Conservation (phyloP, 1,139 yeast species). For the Lodderomyces beijingensis region DNA sequence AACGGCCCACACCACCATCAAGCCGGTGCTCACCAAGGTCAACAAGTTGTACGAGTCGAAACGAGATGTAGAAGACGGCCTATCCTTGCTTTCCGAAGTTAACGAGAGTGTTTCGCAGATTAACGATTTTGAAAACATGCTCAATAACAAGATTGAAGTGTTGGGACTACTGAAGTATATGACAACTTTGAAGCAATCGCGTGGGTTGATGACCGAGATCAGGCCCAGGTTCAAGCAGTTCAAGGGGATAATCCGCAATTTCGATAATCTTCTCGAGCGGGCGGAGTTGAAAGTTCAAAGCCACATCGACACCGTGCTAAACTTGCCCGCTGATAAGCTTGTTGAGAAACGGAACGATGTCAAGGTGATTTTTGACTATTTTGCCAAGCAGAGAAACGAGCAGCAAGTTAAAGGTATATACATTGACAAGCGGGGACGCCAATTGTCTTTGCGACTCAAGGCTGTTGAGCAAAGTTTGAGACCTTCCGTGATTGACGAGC, state of each 20-base stretch:
- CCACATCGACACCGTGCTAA: constrained; percentile 22
- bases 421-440: constrained; percentile 42
- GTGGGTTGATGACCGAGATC: constrained; percentile 31
- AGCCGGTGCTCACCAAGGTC: constrained; percentile 68
- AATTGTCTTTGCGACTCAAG: constrained; percentile 41
- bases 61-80: constrained; percentile 56
- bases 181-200: constrained; percentile 32
- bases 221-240: constrained; percentile 39
- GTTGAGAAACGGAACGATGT: constrained; percentile 11
- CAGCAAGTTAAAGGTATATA: constrained; percentile 34
- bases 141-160: constrained; percentile 35
- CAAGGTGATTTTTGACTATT: constrained; percentile 40
- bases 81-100: constrained; percentile 58
- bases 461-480: constrained; percentile 31
- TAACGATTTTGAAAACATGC: constrained; percentile 45
- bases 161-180: constrained; percentile 38
- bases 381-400: constrained; percentile 20
- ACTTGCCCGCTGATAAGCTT: constrained; percentile 6
- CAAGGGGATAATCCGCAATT: constrained; percentile 45
- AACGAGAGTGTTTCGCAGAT: constrained; percentile 62
- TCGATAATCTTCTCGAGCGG: constrained; percentile 43
- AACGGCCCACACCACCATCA: constrained; percentile 60
- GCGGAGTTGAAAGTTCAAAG: constrained; percentile 41
- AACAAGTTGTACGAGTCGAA: constrained; percentile 53
- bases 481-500: constrained; percentile 32